Evolutionary conservation across 2,329 filamentous ascomycete genomes (phyloP).

Genomic region (Emmonsiellopsis sp.): DNA sequence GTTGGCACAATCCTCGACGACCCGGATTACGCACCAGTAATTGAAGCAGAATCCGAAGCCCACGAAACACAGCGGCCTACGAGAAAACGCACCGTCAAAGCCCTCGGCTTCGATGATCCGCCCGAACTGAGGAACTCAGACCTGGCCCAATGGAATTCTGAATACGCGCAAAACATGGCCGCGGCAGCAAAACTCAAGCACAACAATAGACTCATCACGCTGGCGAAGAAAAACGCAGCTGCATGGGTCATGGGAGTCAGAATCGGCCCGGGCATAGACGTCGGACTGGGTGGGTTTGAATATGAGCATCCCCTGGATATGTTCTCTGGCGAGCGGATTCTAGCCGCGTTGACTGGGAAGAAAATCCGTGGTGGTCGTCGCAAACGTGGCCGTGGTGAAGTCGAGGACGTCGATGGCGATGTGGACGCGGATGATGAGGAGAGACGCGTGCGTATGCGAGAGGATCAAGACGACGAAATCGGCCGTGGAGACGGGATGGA

Average conservation of each 20-base stretch:
- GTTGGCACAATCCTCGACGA: slow-evolving; percentile 2
- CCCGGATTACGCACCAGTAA: slow-evolving; percentile 12
- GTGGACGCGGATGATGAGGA: slow-evolving; percentile 12
- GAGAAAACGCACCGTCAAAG: slow-evolving; percentile 27
- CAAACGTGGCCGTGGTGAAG: slow-evolving; percentile 21
- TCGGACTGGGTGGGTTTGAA: slow-evolving; percentile 33
- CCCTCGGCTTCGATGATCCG: slow-evolving; percentile 39
- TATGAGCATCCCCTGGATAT: slow-evolving; percentile 44
- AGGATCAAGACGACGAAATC: slow-evolving; percentile 25
- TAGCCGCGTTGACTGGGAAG: slow-evolving; percentile 38
- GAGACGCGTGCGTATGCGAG: slow-evolving; percentile 31
- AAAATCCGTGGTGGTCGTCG: slow-evolving; percentile 12
- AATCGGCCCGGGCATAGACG: slow-evolving; percentile 43
- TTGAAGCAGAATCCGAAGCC: slow-evolving; percentile 9
- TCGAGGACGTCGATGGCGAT: slow-evolving; percentile 17
- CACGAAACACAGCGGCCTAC: slow-evolving; percentile 18
- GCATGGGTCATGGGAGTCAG: slow-evolving; percentile 52
- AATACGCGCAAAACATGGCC: slow-evolving; percentile 55
- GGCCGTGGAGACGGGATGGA: slow-evolving; percentile 19
- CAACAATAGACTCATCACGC: slow-evolving; percentile 29
- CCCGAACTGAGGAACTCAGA: slow-evolving; percentile 49
- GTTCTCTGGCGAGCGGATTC: slow-evolving; percentile 50
- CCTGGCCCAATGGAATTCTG: slow-evolving; percentile 47
- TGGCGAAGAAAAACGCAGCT: slow-evolving; percentile 55
- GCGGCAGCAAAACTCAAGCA: slow-evolving; percentile 37